A percentile compares a stretch with the other conserved stretches of the same genome.
phyloP scores from a whole-genome alignment of 495 filamentous ascomycete species.

The Evansstolkia leycettana region DNA sequence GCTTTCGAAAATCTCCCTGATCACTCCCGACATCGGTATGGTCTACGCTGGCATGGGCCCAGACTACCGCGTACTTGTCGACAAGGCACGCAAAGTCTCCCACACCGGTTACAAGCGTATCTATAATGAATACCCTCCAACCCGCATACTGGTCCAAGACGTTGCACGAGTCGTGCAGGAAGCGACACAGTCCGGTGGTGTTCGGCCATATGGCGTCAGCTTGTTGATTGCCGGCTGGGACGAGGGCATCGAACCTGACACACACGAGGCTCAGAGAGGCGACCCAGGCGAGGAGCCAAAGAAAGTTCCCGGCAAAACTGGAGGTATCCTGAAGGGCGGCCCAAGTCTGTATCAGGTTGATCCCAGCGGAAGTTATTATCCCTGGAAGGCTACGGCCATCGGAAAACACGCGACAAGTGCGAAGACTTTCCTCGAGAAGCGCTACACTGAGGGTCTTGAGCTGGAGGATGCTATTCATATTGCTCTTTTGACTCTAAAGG shows the following conservation, averaged over 20 bases:
- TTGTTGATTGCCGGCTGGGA: slow-evolving; percentile 96
- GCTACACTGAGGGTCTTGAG: slow-evolving; percentile 94
- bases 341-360: slow-evolving; percentile 98
- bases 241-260: slow-evolving; percentile 80
- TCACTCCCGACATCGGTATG: slow-evolving; percentile 99
- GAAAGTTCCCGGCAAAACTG: slow-evolving; percentile 72
- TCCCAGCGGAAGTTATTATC: slow-evolving; percentile 92
- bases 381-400: slow-evolving; percentile 98
- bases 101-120: slow-evolving; percentile 99
- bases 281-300: slow-evolving; percentile 46
- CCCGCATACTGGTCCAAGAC: slow-evolving; percentile 96
- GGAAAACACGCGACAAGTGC: slow-evolving; percentile 96
- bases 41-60: slow-evolving; percentile 99
- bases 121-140: slow-evolving; percentile 99
- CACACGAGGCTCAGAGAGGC: slow-evolving; percentile 34
- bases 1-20: slow-evolving; percentile 91
- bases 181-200: slow-evolving; percentile 94
- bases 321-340: slow-evolving; percentile 88
- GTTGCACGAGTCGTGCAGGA: slow-evolving; percentile 98
- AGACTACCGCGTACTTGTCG: slow-evolving; percentile 94
- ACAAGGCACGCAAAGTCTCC: slow-evolving; percentile 96
- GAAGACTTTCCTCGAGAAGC: slow-evolving; percentile 98
- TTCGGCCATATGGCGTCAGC: slow-evolving; percentile 94
- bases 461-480: slow-evolving; percentile 98
- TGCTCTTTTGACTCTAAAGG: slow-evolving; percentile 92